phyloP scores from a whole-genome alignment of 305 asterid species.

The Nicotiana rustica region DNA sequence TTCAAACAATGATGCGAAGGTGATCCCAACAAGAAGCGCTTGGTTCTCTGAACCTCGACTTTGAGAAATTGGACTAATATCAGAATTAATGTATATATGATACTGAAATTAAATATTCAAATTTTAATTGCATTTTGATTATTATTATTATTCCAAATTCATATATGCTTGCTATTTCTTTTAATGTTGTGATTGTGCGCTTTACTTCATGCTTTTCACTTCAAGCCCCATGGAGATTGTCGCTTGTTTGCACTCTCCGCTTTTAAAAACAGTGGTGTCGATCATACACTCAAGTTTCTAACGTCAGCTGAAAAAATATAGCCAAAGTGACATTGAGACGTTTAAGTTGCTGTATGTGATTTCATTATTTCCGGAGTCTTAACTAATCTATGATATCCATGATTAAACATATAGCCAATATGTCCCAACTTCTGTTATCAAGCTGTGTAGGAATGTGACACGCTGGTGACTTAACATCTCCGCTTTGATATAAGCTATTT shows the following conservation, averaged over 20 bases:
- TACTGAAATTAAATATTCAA: too few species aligned
- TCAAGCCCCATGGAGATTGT: too few species aligned
- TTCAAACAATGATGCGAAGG: too few species aligned
- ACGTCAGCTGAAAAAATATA: constrained; percentile 18
- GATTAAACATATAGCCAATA: background rate
- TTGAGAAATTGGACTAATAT: too few species aligned
- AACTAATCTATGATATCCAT: background rate
- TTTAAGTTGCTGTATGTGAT: background rate
- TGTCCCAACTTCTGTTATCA: constrained; percentile 20
- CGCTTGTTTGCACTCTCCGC: too few species aligned
- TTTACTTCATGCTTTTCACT: too few species aligned
- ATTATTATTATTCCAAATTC: too few species aligned
- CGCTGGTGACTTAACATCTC: constrained; percentile 22
- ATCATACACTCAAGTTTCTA: background rate
- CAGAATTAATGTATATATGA: too few species aligned
- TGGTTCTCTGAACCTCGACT: too few species aligned
- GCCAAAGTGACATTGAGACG: background rate
- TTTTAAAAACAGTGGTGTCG: background rate
- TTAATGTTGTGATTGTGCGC: too few species aligned
- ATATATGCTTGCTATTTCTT: background rate
- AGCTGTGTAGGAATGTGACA: background rate
- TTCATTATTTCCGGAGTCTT: background rate
- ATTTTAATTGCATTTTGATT: too few species aligned
- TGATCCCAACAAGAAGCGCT: too few species aligned
- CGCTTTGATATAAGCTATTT: background rate